Conservation (phyloP, 495 filamentous ascomycete genomes). For the Wilcoxina mikolae region DNA sequence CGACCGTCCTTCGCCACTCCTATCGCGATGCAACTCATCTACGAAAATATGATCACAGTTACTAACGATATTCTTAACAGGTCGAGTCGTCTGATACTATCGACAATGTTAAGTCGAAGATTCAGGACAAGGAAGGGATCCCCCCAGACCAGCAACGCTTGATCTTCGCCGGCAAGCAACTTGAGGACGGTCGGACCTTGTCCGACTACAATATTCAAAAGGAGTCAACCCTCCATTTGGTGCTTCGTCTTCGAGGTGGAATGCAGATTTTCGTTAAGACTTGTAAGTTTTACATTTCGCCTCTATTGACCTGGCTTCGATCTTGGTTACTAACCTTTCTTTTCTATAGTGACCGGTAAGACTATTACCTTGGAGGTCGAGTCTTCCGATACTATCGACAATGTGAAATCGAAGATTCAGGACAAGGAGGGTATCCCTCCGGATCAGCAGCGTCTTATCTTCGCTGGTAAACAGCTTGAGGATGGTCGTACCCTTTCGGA, state of each 20-base stretch:
- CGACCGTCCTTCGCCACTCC: too few species aligned
- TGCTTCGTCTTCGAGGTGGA: constrained; percentile 93
- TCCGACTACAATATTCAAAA: too few species aligned
- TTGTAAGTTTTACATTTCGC: constrained; percentile 50
- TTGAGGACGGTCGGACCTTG: constrained; percentile 90
- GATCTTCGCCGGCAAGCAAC: constrained; percentile 97
- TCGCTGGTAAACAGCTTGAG: too few species aligned
- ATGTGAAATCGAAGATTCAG: too few species aligned
- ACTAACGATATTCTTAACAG: constrained; percentile 94
- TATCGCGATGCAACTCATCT: background rate
- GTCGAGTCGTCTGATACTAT: too few species aligned
- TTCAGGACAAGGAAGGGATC: constrained; percentile 99
- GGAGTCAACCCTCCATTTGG: constrained; percentile 85
- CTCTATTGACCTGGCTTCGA: background rate
- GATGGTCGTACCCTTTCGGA: constrained; percentile 91
- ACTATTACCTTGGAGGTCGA: too few species aligned
- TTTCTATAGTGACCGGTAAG: constrained; percentile 98
- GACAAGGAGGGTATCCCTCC: too few species aligned
- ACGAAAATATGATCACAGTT: constrained; percentile 40
- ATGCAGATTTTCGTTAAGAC: constrained; percentile 89
- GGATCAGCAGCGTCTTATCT: too few species aligned
- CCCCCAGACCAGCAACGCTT: constrained; percentile 95
- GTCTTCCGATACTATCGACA: too few species aligned
- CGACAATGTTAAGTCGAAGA: too few species aligned
- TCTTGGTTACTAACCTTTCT: constrained; percentile 66